Conservation (phyloP, 345 rosid genomes). For the Murraya koenigii region DNA sequence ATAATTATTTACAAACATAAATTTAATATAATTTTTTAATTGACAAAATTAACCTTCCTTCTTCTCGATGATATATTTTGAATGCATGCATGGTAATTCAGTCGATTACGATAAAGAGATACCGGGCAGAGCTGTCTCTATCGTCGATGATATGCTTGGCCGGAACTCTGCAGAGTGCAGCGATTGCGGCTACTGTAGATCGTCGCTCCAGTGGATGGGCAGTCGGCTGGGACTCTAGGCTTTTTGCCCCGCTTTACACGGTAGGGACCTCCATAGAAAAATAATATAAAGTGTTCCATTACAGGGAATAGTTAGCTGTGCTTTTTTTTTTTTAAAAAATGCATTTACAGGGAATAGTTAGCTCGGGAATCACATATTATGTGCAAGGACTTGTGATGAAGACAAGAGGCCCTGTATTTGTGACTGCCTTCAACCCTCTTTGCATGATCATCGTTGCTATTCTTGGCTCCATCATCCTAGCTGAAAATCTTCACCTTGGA, state of each 20-base stretch:
- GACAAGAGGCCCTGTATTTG: slow-evolving; percentile 71
- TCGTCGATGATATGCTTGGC: slow-evolving; percentile 61
- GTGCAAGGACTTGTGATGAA: slow-evolving; percentile 78
- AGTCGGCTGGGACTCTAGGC: slow-evolving; percentile 66
- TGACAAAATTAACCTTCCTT: no score
- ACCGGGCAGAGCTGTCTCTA: slow-evolving; percentile 61
- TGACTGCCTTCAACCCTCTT: slow-evolving; percentile 75
- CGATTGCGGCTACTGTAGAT: slow-evolving; percentile 42
- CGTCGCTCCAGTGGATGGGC: slow-evolving; percentile 57
- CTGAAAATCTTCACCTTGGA: slow-evolving; percentile 67
- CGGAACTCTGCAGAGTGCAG: slow-evolving; percentile 58
- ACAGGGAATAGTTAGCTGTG: slow-evolving; percentile 65
- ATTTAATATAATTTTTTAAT: no score
- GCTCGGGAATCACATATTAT: slow-evolving; percentile 69
- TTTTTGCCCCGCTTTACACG: slow-evolving; percentile 62
- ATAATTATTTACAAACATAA: background rate
- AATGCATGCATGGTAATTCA: slow-evolving; percentile 12
- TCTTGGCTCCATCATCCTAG: slow-evolving; percentile 52
- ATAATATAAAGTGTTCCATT: background rate
- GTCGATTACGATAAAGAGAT: slow-evolving; percentile 62
- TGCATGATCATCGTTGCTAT: slow-evolving; percentile 69
- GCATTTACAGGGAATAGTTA: slow-evolving; percentile 47
- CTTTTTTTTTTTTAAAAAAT: no score
- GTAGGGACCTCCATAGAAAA: slow-evolving; percentile 2
- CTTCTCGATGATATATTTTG: background rate